phyloP scores from a whole-genome alignment of 805 yeast species.

The Candida corydali region DNA sequence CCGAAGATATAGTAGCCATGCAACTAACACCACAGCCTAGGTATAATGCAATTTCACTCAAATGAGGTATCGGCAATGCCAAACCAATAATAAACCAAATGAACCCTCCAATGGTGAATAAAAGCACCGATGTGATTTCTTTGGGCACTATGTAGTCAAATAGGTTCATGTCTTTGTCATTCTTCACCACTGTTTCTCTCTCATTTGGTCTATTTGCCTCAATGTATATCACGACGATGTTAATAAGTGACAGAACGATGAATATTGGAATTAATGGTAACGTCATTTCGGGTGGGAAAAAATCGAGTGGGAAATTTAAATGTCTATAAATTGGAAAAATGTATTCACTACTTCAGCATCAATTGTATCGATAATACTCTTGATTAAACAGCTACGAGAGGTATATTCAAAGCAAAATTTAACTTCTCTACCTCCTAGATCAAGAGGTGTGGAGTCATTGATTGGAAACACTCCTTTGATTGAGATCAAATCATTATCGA shows the following conservation, averaged over 20 bases:
- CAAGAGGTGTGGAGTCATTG: conserved; percentile 65
- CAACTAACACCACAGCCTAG: conserved; percentile 1
- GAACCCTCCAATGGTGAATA: conserved; percentile 2
- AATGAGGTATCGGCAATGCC: conserved; percentile 1
- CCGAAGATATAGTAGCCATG: background rate
- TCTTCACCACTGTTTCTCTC: too few relatives aligned
- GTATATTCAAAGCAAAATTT: conserved; percentile 4
- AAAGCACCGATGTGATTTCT: conserved; percentile 1
- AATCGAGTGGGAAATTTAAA: background rate
- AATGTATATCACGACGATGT: background rate
- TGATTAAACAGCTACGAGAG: conserved; percentile 7
- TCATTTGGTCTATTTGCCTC: conserved; percentile 1
- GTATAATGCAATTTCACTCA: conserved; percentile 1
- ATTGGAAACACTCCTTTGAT: conserved; percentile 92
- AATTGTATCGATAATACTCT: conserved; percentile 7
- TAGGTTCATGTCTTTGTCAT: background rate
- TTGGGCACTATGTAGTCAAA: conserved; percentile 1
- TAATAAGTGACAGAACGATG: background rate
- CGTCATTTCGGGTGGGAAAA: background rate
- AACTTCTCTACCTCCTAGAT: conserved; percentile 22
- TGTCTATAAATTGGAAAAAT: conserved; percentile 9
- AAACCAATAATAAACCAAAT: conserved; percentile 3
- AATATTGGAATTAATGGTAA: conserved; percentile 1
- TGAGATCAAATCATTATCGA: conserved; percentile 64
- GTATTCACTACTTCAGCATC: conserved; percentile 11